phyloP scores from a whole-genome alignment of 2,329 filamentous ascomycete genomes.

The Aspergillus tanneri region DNA sequence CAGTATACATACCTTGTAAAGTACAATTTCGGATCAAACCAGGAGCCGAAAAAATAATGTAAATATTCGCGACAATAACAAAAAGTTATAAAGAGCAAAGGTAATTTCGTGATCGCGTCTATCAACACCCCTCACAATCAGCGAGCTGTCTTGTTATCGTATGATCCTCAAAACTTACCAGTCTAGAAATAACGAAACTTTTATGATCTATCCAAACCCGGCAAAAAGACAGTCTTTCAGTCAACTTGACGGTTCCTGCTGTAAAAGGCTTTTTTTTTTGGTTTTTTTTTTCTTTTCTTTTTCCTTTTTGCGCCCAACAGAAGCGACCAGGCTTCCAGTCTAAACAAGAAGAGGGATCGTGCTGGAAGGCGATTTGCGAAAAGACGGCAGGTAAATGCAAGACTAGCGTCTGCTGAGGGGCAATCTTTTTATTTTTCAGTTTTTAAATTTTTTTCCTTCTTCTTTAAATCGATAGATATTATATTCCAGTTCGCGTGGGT shows the following conservation, averaged over 20 bases:
- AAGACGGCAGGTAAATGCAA: no score
- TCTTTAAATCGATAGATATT: conserved; percentile 3
- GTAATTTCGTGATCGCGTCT: conserved; percentile 34
- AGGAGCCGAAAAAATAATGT: conserved; percentile 13
- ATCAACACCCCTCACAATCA: conserved; percentile 14
- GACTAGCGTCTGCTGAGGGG: no score
- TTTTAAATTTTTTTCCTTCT: conserved; percentile 13
- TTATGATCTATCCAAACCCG: conserved; percentile 31
- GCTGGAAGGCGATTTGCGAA: conserved; percentile 19
- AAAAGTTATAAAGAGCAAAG: conserved; percentile 17
- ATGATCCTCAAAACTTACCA: conserved; percentile 29
- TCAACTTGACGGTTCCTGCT: conserved; percentile 17
- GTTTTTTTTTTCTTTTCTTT: background rate
- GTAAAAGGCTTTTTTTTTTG: background rate
- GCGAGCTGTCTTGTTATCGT: conserved; percentile 3
- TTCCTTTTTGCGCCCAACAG: conserved; percentile 8
- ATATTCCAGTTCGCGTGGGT: conserved; percentile 10
- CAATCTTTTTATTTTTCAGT: conserved; percentile 8
- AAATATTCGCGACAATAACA: conserved; percentile 15
- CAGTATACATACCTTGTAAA: conserved; percentile 19
- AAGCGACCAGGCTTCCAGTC: conserved; percentile 33
- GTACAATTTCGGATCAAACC: conserved; percentile 16
- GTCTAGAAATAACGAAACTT: conserved; percentile 29
- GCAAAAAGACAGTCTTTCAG: conserved; percentile 27
- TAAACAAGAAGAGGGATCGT: conserved; percentile 11